phyloP scores from a whole-genome alignment of 805 yeast genomes.

The baker's yeast (Saccharomyces cerevisiae) region DNA sequence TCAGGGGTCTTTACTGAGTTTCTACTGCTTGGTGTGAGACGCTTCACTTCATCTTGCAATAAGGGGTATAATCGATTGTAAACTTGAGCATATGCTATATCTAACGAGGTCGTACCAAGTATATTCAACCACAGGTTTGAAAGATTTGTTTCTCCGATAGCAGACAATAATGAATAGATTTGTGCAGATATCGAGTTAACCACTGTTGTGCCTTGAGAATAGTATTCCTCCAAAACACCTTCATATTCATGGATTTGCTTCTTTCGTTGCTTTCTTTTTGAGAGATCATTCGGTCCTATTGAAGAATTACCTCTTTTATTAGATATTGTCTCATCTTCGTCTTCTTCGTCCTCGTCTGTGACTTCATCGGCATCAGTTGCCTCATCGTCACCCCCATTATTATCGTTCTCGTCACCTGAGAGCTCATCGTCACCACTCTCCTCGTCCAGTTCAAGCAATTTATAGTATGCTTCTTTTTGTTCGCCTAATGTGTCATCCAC shows the following conservation, averaged over 20 bases:
- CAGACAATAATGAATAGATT: constrained; percentile 68
- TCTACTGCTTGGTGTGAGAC: constrained; percentile 43
- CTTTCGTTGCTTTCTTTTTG: constrained; percentile 30
- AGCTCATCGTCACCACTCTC: constrained; percentile 34
- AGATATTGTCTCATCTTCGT: constrained; percentile 15
- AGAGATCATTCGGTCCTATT: constrained; percentile 7
- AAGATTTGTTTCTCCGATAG: constrained; percentile 72
- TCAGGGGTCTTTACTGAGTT: constrained; percentile 32
- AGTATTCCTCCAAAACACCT: constrained; percentile 60
- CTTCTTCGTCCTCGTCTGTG: constrained; percentile 26
- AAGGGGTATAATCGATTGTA: constrained; percentile 67
- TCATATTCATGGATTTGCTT: constrained; percentile 42
- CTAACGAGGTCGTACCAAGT: constrained; percentile 79
- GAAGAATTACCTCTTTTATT: constrained; percentile 23
- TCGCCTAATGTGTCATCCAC: constrained; percentile 48
- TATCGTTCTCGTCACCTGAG: constrained; percentile 31
- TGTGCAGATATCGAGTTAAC: constrained; percentile 70
- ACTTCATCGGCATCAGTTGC: constrained; percentile 25
- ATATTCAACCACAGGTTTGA: constrained; percentile 77
- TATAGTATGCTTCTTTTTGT: constrained; percentile 57
- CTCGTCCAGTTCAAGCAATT: constrained; percentile 36
- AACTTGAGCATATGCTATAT: constrained; percentile 62
- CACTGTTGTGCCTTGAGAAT: constrained; percentile 73
- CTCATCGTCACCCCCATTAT: constrained; percentile 29
- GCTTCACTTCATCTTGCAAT: constrained; percentile 70